Percentiles rank a stretch among this genome's conserved stretches.
Conservation (phyloP, 108 stramenopile genomes). For the Asterionellopsis glacialis region DNA sequence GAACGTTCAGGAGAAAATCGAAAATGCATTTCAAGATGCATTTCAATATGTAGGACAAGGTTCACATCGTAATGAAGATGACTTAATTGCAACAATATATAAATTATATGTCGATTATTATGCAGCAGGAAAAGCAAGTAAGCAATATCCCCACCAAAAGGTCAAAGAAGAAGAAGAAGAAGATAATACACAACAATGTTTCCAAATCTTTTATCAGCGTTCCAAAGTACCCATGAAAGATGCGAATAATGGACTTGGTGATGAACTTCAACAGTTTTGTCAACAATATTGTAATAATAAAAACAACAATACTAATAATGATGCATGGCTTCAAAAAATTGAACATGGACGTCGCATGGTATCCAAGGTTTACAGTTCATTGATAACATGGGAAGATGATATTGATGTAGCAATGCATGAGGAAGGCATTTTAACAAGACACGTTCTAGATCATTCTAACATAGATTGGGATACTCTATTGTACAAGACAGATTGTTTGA, state of each 20-base stretch:
- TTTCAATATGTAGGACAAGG: constrained; percentile 53
- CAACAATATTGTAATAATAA: constrained; percentile 1
- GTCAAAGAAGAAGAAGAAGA: too few species aligned
- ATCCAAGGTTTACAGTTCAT: constrained; percentile 26
- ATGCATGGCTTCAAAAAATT: constrained; percentile 15
- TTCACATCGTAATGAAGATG: constrained; percentile 46
- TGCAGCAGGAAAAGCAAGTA: constrained; percentile 1
- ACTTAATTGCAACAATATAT: constrained; percentile 17
- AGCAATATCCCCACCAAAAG: too few species aligned
- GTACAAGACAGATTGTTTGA: constrained; percentile 22
- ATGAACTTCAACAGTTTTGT: constrained; percentile 26
- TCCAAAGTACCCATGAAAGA: constrained; percentile 30
- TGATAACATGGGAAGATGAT: constrained; percentile 63
- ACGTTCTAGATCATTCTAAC: constrained; percentile 8
- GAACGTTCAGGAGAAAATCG: constrained; percentile 25
- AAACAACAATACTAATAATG: too few species aligned
- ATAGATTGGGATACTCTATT: constrained; percentile 22
- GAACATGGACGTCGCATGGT: constrained; percentile 36
- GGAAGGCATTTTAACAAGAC: constrained; percentile 38
- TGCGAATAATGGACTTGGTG: constrained; percentile 28
- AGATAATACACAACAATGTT: too few species aligned
- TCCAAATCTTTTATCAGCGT: constrained; percentile 19
- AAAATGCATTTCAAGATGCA: constrained; percentile 41
- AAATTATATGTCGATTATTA: constrained; percentile 9
- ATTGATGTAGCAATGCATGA: constrained; percentile 61